Base-by-base conservation (phyloP, 495 filamentous ascomycete species). In the Penicillium crystallinum region DNA sequence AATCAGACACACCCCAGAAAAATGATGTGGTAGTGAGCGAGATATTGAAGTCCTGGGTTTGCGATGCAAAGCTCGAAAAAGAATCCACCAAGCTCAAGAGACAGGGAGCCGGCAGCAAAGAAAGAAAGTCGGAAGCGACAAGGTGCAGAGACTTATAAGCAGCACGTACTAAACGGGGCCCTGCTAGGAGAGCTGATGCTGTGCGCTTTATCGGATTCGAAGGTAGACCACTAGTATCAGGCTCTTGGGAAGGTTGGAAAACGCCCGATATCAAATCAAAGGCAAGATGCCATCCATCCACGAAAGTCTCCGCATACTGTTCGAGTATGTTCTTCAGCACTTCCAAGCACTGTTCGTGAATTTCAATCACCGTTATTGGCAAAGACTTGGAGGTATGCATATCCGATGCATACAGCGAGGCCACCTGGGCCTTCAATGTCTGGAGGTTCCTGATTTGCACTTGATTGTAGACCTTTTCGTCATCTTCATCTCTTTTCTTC, bases 1-100 rank as follows among this genome's bases (percentile, higher is more conserved):
- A 95, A 65, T 96, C 91, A 2, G 93, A 96, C 11, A 95, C 80
- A 54, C 90, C 90, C 87, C 90, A 96, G 70, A 95, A 96, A 61
- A 95, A 95, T 0, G 92, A 95, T 10, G 93, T 86, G 1, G 90
- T 91, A 14, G 95, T 97, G 14, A 98, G 74, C 0, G 91, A 95
- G 49, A 97, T 95, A 58, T 98, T 98, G 47, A 98, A 81, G 67
- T 97, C 93, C 56, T 95, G 87, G 33, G 83, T 77, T 64, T 97
- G 92, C 2, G 82, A 81, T 46, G 86, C 88, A 70, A 97, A 98
- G 52, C 84, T 83, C 56, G 88, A 88, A 18, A 98, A 81, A 38
- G 90, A 88, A 71, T 97, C 87, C 54, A 97, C 84, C 15, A 97
- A 80, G 52, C 85, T 86, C 48, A 91, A 74, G 33, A 96, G 82